Evolutionary conservation across 345 rosid genomes (phyloP), one percentile per base, ranked within the genome.

Genomic region (Salix dunnii): DNA sequence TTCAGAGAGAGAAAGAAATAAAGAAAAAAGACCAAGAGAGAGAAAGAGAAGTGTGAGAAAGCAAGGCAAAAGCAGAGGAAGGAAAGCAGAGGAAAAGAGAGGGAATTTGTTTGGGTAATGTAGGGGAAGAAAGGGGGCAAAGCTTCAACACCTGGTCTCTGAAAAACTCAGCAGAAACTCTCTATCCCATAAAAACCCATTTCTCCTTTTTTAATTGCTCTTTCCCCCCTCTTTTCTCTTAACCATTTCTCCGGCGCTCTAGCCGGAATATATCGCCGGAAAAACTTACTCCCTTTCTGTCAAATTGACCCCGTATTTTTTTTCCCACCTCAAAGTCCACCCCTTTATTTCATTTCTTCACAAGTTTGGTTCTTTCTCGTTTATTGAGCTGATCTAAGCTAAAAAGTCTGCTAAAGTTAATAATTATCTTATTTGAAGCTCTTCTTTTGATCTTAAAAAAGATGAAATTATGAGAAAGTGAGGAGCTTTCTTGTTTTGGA

Each of bases 121-220:
- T 83, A 66, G 89, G 86, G 86, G 80, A 74, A 83, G 82, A 72
- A 43, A 62, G 87, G 87, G 85, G 83, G 69, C 85, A 88, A 77
- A 76, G 80, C 70, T 77, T 79, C 81, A 68, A 78, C 85, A 72
- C 79, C 75, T 78, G 70, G 83, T 80, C 83, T 74, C 74, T 74
- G 9, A 23, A 58, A n/a, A 23, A 58, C 28, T 23, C 25, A 58
- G 63, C 63, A 58, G 23, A 58, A 23, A 58, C 46, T 4, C 66
- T 64, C 16, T n/a, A 53, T 66, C 77, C 25, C 21, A 18, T 51
- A 51, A 25, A 75, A 70, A 48, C 40, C 66, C 74, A 5, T 23
- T 11, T 66, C 21, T 36, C 28, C 46, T 10, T 58, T 58, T 40
- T 58, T 58, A 9, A 23, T 35, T 63, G 61, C 36, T 11, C 11